These are phyloP conservation scores for Neofusicoccum sp. DNA, from an alignment of 2,329 filamentous ascomycete genomes.

Conservation along the genomic window DNA sequence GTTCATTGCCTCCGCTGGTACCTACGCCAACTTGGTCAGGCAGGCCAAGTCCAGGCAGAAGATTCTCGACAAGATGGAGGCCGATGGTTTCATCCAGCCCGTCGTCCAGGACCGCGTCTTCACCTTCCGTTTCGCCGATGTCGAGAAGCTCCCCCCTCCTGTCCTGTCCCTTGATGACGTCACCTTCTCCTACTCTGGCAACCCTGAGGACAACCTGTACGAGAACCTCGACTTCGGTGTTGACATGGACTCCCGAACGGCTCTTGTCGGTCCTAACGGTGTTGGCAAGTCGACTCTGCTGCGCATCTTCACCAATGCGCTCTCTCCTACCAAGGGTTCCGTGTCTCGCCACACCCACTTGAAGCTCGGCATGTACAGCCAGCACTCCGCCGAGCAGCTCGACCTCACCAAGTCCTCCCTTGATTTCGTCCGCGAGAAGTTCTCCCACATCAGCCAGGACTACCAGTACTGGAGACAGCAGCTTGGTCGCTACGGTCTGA, in stretches of 20 bases:
- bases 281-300: slow-evolving; percentile 97
- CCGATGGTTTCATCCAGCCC: slow-evolving; percentile 95
- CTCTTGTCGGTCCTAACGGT: slow-evolving; percentile 96
- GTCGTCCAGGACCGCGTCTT: slow-evolving; percentile 84
- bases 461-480: slow-evolving; percentile 99
- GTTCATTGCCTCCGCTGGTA: slow-evolving; percentile 99
- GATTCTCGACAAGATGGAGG: slow-evolving; percentile 99
- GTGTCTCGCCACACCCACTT: slow-evolving; percentile 95
- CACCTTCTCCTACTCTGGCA: slow-evolving; percentile 95
- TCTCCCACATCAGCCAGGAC: slow-evolving; percentile 83
- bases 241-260: slow-evolving; percentile 98
- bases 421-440: slow-evolving; percentile 97
- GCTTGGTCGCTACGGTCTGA: slow-evolving; percentile 90
- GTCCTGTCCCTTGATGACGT: slow-evolving; percentile 96
- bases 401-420: slow-evolving; percentile 96
- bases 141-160: slow-evolving; percentile 97
- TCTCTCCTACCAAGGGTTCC: slow-evolving; percentile 76
- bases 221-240: slow-evolving; percentile 96
- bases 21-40: slow-evolving; percentile 97
- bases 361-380: slow-evolving; percentile 96
- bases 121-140: slow-evolving; percentile 96
- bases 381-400: slow-evolving; percentile 97
- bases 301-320: slow-evolving; percentile 92
- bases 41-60: slow-evolving; percentile 99
- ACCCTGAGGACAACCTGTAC: slow-evolving; percentile 87